Base-by-base conservation (phyloP, 306 rosid species). In the Lathyrus oleraceus region DNA sequence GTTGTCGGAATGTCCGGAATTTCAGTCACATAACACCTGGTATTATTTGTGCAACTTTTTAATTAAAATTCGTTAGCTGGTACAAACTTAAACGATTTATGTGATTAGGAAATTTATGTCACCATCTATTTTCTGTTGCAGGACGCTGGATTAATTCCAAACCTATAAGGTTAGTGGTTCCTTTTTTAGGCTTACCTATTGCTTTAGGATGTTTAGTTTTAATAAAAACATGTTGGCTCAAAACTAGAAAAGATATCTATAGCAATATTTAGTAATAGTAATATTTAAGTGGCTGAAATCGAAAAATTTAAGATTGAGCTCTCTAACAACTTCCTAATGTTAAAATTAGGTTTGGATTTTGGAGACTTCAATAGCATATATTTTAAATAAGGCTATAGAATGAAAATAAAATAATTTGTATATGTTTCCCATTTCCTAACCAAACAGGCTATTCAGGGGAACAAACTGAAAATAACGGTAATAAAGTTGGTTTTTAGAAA, bases 141-240 rank as follows among this genome's bases (percentile, higher is more conserved):
- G 97, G 93, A 67, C 36, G 86, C 75, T 62, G 67, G 56, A 60
- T 60, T 68, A 81, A 83, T 70, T 63, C 72, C 35, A 67, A 74
- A 68, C 76, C 81, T 16, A 56, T 43, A 28, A 87, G 93, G 97
- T 91, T 73, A 71, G 91, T 82, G 59, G 56, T 45, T 3, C 73
- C 19, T 44, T 61, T 64, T 19, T 54, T 54, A 15, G 58, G 57
- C 57, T 69, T 69, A 49, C 32, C 42, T 53, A 27, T 65, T 78
- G 57, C 58, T 43, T 8, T 38, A 23, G 45, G 56, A 38, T 47
- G 20, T 59, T 49, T 40, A 19, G 5, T 69, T 16, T 27, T 10
- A 42, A 53, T 28, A 14, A 39, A 16, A 65, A 8, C 2, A 49
- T 5, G 71, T 47, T 48, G 30, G 44, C 23, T 54, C 28, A 40